Evolutionary conservation across 2,329 filamentous ascomycete genomes (phyloP).

Genomic region (Exophiala calicioides): DNA sequence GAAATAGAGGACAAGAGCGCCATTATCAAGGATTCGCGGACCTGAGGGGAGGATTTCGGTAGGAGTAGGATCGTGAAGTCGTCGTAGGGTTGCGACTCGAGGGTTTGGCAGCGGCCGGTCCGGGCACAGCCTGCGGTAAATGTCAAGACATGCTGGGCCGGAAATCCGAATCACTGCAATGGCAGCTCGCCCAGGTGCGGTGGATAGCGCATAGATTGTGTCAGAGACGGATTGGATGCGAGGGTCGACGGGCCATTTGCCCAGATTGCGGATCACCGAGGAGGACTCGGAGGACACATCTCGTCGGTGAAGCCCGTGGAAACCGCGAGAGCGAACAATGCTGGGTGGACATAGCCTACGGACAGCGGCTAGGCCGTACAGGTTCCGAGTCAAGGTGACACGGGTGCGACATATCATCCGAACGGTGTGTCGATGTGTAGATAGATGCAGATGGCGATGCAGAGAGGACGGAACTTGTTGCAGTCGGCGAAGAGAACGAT

Average conservation of each 20-base stretch:
- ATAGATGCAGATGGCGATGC: neutral
- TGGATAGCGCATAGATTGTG: slow-evolving; percentile 92
- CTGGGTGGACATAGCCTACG: no score
- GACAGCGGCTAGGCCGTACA: no score
- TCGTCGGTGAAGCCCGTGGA: no score
- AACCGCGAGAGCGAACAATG: no score
- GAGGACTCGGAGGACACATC: no score
- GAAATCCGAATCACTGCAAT: slow-evolving; percentile 90
- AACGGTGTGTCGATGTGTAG: slow-evolving; percentile 1
- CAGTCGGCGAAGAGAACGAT: no score
- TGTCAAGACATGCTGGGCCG: slow-evolving; percentile 70
- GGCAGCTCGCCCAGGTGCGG: slow-evolving; percentile 78
- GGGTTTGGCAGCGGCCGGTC: slow-evolving; percentile 55
- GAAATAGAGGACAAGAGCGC: slow-evolving; percentile 80
- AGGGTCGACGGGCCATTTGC: neutral
- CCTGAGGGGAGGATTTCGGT: slow-evolving; percentile 37
- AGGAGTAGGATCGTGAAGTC: slow-evolving; percentile 69
- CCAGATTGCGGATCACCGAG: neutral
- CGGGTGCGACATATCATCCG: slow-evolving; percentile 24
- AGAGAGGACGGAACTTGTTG: neutral
- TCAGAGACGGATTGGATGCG: slow-evolving; percentile 11
- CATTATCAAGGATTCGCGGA: slow-evolving; percentile 65
- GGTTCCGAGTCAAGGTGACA: neutral
- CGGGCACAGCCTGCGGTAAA: slow-evolving; percentile 67
- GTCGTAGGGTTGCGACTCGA: slow-evolving; percentile 70